Percentiles rank a stretch among this genome's conserved stretches.
These are phyloP conservation scores for Moesziomyces globuligerus DNA, from an alignment of 1,284 basidiomycete genomes.

Conservation along the genomic window DNA sequence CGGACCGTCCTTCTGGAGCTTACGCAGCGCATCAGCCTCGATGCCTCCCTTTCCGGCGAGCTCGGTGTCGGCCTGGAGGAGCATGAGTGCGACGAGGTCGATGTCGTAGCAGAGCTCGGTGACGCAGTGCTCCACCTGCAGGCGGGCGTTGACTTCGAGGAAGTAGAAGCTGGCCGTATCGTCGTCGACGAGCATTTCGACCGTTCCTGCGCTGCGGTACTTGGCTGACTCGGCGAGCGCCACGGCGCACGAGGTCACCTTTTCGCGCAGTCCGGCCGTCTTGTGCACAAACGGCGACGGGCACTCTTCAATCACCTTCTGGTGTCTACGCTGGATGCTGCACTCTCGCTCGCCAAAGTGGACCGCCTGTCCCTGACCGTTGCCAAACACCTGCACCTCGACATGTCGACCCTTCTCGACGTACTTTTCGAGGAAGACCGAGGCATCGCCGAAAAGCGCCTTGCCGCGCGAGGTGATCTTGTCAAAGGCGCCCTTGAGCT, in stretches of 20 bases:
- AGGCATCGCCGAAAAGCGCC: conserved; percentile 72
- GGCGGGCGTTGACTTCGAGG: conserved; percentile 79
- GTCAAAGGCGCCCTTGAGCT: conserved; percentile 69
- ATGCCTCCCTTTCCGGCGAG: conserved; percentile 64
- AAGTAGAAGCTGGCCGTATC: conserved; percentile 74
- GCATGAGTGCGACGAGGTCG: conserved; percentile 75
- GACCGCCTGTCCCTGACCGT: conserved; percentile 73
- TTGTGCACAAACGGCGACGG: conserved; percentile 72
- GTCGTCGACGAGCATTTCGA: conserved; percentile 77
- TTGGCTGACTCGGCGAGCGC: conserved; percentile 71
- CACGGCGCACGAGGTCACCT: conserved; percentile 73
- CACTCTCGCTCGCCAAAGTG: conserved; percentile 77
- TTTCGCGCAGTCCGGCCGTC: conserved; percentile 24
- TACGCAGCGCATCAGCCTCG: conserved; percentile 65
- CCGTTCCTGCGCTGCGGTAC: conserved; percentile 75
- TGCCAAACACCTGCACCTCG: conserved; percentile 79
- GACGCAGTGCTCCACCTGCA: conserved; percentile 79
- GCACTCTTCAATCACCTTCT: conserved; percentile 79
- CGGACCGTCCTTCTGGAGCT: conserved; percentile 61
- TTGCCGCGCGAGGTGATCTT: conserved; percentile 63
- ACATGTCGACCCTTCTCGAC: conserved; percentile 68
- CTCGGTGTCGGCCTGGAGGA: conserved; percentile 70
- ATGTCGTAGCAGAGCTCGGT: conserved; percentile 69
- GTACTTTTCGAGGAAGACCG: conserved; percentile 76
- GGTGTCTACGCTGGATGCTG: conserved; percentile 75